A percentile compares a stretch with the other conserved stretches of the same genome.
Conservation (phyloP, 2,329 filamentous ascomycete species). For the Podosphaera aphanis region DNA sequence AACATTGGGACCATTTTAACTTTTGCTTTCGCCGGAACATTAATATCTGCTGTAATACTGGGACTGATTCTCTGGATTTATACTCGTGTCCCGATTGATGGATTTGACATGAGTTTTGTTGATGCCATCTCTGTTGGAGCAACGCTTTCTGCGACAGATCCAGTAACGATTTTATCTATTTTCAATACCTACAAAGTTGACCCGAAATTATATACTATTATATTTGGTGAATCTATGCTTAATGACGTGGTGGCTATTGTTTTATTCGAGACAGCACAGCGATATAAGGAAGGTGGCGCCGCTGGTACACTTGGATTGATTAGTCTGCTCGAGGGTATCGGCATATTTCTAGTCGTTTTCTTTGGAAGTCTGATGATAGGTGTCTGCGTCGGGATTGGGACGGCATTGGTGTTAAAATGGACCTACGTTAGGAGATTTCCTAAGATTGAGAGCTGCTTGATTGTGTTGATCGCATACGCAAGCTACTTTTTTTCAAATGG, state of each 20-base stretch:
- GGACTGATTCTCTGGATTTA: conserved; percentile 75
- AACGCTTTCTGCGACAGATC: conserved; percentile 87
- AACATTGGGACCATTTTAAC: conserved; percentile 95
- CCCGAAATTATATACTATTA: conserved; percentile 93
- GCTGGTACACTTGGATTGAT: conserved; percentile 48
- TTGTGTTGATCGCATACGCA: conserved; percentile 83
- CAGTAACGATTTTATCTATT: conserved; percentile 91
- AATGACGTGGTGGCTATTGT: conserved; percentile 98
- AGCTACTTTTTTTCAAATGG: conserved; percentile 97
- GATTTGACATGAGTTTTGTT: conserved; percentile 68
- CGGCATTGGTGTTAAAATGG: conserved; percentile 77
- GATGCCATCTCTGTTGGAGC: conserved; percentile 93
- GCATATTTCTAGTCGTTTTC: conserved; percentile 88
- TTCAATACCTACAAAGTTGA: conserved; percentile 99
- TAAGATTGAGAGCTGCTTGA: conserved; percentile 88
- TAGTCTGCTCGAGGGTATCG: conserved; percentile 74
- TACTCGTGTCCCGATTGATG: conserved; percentile 66
- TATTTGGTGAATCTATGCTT: conserved; percentile 93
- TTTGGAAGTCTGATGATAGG: conserved; percentile 85
- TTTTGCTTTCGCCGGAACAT: conserved; percentile 91
- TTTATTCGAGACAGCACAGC: conserved; percentile 90
- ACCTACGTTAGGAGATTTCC: conserved; percentile 80
- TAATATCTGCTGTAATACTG: conserved; percentile 88
- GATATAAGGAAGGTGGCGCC: conserved; percentile 58
- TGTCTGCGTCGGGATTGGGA: conserved; percentile 62